Evolutionary conservation across 495 filamentous ascomycete genomes (phyloP).

Genomic region (Penicillium desertorum): DNA sequence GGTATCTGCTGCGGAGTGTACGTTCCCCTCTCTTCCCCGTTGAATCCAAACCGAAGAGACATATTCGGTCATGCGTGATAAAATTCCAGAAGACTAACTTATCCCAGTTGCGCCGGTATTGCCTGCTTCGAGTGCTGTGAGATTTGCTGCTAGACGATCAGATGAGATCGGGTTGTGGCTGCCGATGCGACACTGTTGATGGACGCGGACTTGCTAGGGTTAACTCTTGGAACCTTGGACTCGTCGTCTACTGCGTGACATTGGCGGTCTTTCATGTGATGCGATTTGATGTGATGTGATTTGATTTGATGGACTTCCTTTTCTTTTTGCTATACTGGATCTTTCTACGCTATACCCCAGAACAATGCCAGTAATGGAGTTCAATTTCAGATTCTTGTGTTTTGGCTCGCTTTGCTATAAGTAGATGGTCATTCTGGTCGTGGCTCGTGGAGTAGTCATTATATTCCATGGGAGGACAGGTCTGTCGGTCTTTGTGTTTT

Average conservation of each 20-base stretch:
- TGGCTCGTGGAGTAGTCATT: not conserved
- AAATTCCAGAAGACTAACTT: constrained; percentile 11
- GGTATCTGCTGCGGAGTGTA: constrained; percentile 49
- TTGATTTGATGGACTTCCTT: constrained; percentile 1
- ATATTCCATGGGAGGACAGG: not conserved
- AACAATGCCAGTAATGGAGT: constrained; percentile 15
- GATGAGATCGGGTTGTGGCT: not conserved
- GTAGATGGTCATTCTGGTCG: not conserved
- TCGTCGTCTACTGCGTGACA: not conserved
- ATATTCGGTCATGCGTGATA: constrained; percentile 4
- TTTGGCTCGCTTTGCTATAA: not conserved
- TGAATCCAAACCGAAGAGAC: not conserved
- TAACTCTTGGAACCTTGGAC: not conserved
- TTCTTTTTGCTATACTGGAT: not conserved
- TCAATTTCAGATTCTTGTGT: constrained; percentile 2
- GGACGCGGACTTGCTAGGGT: not conserved
- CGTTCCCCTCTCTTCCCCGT: constrained; percentile 15
- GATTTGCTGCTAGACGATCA: constrained; percentile 41
- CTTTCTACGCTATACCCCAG: constrained; percentile 14
- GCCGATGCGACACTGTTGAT: not conserved
- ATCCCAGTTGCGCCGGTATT: constrained; percentile 42
- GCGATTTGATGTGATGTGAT: not conserved
- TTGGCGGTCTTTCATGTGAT: not conserved
- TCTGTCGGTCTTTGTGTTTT: not conserved
- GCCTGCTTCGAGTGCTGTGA: constrained; percentile 49